Base-by-base conservation (phyloP, 805 yeast genomes). In the Ogataea minuta region DNA sequence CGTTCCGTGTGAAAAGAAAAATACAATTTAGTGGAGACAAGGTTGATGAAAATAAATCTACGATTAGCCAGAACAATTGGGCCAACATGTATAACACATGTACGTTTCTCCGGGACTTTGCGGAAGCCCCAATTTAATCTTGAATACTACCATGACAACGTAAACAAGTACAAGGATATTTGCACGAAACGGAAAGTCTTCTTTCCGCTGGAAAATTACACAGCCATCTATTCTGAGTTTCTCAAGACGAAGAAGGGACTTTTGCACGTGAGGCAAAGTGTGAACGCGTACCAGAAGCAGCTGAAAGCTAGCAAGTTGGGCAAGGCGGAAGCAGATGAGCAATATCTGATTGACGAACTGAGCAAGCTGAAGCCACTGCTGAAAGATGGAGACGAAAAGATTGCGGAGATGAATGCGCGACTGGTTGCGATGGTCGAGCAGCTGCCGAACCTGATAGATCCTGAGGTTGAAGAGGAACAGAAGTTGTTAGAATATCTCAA, bases 361-460 rank as follows among this genome's bases (percentile, higher is more conserved):
- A 41, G 56, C 6, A 33, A 46, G n/a, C 49, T 68, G 12, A 47
- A 60, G 41, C 60, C 60, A 4, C 29, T 43, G 0, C 27, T 72
- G 8, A 60, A 63, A n/a, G 33, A 45, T 1, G 46, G 53, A 3
- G 61, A 62, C 28, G 49, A 51, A 3, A 23, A 41, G 1, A 45
- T 57, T 15, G 61, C 48, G 8, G 38, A 29, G 1, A 43, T 71
- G 3, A 70, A 76, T 12, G 56, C 62, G 5, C 50, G 57, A 3
- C 57, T 81, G 0, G 57, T 59, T 24, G 41, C 53, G 0, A 59
- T 62, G 10, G 74, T 76, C 1, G 78, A 74, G 8, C 56, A 66
- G 0, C 60, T 85, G n/a, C 95, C 95, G 0, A 85, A 84, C 52
- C 55, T 72, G 15, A 59, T 84, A 0, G 78, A 77, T 41, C 57